Percentiles rank a stretch among this genome's conserved stretches.
These are phyloP conservation scores for Pichia rugopelliculosa DNA, from an alignment of 805 yeast species.

Conservation along the genomic window DNA sequence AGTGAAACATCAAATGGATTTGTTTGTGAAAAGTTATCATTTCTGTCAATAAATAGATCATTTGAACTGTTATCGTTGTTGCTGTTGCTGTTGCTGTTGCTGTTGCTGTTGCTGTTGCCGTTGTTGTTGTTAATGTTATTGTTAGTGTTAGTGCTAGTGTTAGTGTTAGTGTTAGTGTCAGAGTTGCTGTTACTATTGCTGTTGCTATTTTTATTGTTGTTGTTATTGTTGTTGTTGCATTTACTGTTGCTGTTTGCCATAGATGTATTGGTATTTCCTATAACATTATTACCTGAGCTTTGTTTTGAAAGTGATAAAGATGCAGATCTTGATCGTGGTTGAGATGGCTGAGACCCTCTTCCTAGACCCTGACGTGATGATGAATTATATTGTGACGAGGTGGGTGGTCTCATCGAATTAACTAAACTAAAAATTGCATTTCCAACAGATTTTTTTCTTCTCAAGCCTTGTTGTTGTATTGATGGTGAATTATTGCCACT, in stretches of 20 bases:
- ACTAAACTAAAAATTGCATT: slow-evolving; percentile 23
- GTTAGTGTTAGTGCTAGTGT: too few relatives aligned
- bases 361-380: slow-evolving; percentile 4
- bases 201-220: background rate
- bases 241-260: too few relatives aligned
- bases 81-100: background rate
- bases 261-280: background rate
- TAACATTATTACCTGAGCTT: background rate
- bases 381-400: background rate
- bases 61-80: background rate
- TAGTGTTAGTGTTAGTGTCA: background rate
- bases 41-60: background rate
- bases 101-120: background rate
- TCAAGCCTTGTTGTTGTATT: slow-evolving; percentile 1
- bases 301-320: slow-evolving; percentile 4
- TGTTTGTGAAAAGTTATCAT: background rate
- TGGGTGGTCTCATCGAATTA: slow-evolving; percentile 19
- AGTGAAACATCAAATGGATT: background rate
- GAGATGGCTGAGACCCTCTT: slow-evolving; percentile 7
- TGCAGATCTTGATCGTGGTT: slow-evolving; percentile 11
- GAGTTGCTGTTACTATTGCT: background rate
- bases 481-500: slow-evolving; percentile 2
- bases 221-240: background rate
- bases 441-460: slow-evolving; percentile 23
- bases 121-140: background rate